Conservation (phyloP, 139 green algal genomes). For the Volvox reticuliferus region DNA sequence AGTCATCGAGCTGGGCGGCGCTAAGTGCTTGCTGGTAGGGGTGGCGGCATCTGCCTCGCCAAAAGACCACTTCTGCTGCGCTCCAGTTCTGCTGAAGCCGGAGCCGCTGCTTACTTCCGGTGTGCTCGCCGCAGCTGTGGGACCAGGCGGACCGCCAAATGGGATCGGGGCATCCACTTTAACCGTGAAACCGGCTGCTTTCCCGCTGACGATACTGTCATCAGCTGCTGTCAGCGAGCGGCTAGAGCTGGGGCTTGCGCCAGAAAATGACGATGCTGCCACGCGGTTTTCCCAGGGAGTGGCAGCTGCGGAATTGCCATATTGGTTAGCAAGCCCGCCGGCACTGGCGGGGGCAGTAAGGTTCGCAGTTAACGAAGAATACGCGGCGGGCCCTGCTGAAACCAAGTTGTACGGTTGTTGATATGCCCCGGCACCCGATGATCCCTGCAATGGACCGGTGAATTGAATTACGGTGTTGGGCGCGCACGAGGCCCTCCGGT, state of each 20-base stretch:
- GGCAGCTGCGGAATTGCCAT: neutral
- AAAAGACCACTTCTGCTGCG: neutral
- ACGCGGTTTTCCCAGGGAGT: neutral
- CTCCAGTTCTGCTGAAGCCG: neutral
- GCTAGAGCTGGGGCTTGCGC: neutral
- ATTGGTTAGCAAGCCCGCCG: neutral
- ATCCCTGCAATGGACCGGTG: neutral
- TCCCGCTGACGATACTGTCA: neutral
- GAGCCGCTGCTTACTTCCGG: neutral
- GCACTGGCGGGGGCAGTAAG: neutral
- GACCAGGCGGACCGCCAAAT: conserved; percentile 1
- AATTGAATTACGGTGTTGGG: no score
- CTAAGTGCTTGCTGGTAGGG: neutral
- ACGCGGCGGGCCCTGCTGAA: neutral
- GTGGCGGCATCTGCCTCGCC: neutral
- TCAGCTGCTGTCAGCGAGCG: neutral
- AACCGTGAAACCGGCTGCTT: conserved; percentile 20
- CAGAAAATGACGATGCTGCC: neutral
- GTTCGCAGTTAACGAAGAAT: neutral
- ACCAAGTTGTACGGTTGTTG: neutral
- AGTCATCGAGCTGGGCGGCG: neutral
- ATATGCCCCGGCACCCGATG: neutral
- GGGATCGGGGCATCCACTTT: conserved; percentile 13
- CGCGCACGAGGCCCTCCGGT: no score
- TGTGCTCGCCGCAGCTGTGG: neutral